Percentiles rank a stretch among this genome's conserved stretches.
Conservation (phyloP, 768 basidiomycete genomes). For the Leccinum broughii region DNA sequence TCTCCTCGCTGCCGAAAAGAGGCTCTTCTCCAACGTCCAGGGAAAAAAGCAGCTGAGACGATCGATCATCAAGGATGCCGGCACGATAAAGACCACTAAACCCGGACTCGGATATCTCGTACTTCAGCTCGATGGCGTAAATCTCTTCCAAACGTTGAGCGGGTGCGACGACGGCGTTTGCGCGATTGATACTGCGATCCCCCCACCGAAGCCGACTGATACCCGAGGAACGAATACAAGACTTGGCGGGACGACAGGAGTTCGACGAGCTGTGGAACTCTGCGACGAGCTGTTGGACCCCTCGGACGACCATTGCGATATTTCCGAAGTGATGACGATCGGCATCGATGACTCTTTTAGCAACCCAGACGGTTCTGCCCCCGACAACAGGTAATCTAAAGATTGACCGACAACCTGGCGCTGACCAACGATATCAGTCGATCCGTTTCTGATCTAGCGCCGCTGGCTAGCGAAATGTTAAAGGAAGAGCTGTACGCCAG, state of each 20-base stretch:
- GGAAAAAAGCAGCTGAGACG: not conserved
- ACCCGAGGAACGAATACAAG: not conserved
- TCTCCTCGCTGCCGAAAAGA: slow-evolving; percentile 21
- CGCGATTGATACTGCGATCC: not conserved
- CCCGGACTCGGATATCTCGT: not conserved
- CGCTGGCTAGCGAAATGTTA: slow-evolving; percentile 30
- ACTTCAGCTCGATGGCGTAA: not conserved
- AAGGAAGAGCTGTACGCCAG: slow-evolving; percentile 30
- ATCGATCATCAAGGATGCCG: not conserved
- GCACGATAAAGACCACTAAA: not conserved
- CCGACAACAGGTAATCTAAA: slow-evolving; percentile 14
- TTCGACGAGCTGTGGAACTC: not conserved
- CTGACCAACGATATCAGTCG: slow-evolving; percentile 13
- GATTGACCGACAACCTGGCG: not conserved
- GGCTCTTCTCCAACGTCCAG: slow-evolving; percentile 4
- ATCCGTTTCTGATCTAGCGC: slow-evolving; percentile 14
- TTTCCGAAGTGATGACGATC: slow-evolving; percentile 8
- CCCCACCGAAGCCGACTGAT: not conserved
- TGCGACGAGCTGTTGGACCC: not conserved
- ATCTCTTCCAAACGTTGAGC: not conserved
- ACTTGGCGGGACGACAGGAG: not conserved
- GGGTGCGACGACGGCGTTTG: not conserved
- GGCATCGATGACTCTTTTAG: not conserved
- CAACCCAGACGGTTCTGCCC: not conserved
- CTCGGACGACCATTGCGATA: slow-evolving; percentile 8